These are phyloP conservation scores for Tricholoma matsutake DNA, from an alignment of 768 basidiomycete genomes.

Conservation along the genomic window DNA sequence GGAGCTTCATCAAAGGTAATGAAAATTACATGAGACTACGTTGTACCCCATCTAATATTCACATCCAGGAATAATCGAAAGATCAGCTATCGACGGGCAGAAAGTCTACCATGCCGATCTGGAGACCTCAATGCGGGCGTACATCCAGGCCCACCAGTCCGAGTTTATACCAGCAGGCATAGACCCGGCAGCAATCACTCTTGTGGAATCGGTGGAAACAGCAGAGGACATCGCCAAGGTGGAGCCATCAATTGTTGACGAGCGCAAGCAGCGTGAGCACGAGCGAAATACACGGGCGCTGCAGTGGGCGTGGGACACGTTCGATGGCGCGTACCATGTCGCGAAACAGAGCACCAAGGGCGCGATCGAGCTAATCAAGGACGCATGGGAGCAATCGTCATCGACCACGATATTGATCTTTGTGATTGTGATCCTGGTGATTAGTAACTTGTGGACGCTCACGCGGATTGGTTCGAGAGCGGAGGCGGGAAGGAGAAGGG, in stretches of 20 bases:
- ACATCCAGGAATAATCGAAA: conserved; percentile 83
- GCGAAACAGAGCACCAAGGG: conserved; percentile 66
- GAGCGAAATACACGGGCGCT: conserved; percentile 70
- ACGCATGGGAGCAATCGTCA: conserved; percentile 78
- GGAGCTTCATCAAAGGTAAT: conserved; percentile 92
- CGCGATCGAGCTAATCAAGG: conserved; percentile 72
- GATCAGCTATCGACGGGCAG: conserved; percentile 88
- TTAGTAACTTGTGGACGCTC: conserved; percentile 75
- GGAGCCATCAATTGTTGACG: conserved; percentile 27
- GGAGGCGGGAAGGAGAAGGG: conserved; percentile 42
- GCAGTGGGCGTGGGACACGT: conserved; percentile 89
- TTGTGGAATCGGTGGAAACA: conserved; percentile 40
- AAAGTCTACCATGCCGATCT: conserved; percentile 82
- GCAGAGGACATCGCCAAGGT: conserved; percentile 38
- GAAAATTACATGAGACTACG: not conserved
- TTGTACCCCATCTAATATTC: not conserved
- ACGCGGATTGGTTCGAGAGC: conserved; percentile 39
- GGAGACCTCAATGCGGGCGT: conserved; percentile 79
- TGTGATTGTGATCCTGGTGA: conserved; percentile 66
- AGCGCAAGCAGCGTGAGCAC: conserved; percentile 56
- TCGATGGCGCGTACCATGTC: conserved; percentile 72
- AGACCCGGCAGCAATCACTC: conserved; percentile 54
- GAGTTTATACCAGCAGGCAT: conserved; percentile 89
- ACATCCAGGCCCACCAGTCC: conserved; percentile 84
- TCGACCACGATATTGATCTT: conserved; percentile 70